Conservation (phyloP, 345 rosid species). For the Chamaenerion angustifolium region DNA sequence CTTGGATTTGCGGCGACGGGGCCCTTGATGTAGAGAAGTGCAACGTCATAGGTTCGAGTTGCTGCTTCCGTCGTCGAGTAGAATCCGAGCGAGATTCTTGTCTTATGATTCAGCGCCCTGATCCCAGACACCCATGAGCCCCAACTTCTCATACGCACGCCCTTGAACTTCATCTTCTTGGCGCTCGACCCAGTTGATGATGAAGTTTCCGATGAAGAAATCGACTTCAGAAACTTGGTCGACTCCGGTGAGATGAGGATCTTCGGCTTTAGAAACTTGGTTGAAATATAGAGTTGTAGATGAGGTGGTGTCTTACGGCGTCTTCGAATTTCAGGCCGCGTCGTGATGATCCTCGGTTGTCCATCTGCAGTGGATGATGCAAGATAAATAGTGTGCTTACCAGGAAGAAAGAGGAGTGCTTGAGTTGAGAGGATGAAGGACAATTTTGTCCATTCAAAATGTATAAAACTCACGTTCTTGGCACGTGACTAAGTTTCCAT, state of each 20-base stretch:
- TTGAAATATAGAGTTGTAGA: too few relatives aligned
- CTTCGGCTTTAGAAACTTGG: too few relatives aligned
- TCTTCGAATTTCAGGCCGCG: too few relatives aligned
- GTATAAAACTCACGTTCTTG: too few relatives aligned
- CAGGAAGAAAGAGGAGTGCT: too few relatives aligned
- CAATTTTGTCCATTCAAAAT: too few relatives aligned
- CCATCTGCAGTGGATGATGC: too few relatives aligned
- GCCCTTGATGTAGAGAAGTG: slow-evolving; percentile 84
- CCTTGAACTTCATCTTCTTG: slow-evolving; percentile 63
- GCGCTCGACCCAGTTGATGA: background rate
- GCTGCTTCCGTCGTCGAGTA: slow-evolving; percentile 93
- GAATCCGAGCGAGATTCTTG: slow-evolving; percentile 96
- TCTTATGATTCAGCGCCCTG: slow-evolving; percentile 87
- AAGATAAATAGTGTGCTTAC: too few relatives aligned
- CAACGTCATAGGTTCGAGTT: slow-evolving; percentile 97
- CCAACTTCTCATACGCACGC: slow-evolving; percentile 98
- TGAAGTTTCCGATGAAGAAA: background rate
- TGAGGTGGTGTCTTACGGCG: too few relatives aligned
- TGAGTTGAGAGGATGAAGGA: too few relatives aligned
- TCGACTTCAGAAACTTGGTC: background rate
- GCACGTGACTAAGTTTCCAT: too few relatives aligned
- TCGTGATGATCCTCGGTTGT: too few relatives aligned
- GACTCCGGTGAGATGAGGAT: slow-evolving; percentile 1
- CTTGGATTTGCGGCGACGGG: slow-evolving; percentile 34
- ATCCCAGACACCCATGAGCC: slow-evolving; percentile 98